These are phyloP conservation scores for Fagus crenata DNA, from an alignment of 306 rosid genomes.

Conservation along the genomic window DNA sequence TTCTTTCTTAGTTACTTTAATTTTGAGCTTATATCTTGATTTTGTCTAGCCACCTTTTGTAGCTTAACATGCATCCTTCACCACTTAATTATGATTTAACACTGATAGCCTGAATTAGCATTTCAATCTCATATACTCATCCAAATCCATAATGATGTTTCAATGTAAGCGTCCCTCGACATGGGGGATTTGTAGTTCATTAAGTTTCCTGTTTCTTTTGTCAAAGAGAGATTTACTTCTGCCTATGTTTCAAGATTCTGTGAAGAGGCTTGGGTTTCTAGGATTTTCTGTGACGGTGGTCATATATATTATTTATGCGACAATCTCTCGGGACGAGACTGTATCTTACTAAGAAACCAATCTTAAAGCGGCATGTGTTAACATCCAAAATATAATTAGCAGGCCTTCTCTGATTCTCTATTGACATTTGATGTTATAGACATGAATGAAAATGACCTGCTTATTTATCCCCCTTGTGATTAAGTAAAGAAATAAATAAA, in stretches of 20 bases:
- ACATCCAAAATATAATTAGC: not conserved
- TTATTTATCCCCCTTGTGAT: no score
- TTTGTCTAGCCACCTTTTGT: no score
- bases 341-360: conserved; percentile 1
- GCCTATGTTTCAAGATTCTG: conserved; percentile 11
- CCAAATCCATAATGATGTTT: not conserved
- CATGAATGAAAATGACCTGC: no score
- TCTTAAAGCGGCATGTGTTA: not conserved
- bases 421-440: no score
- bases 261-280: not conserved
- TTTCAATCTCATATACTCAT: no score
- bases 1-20: no score
- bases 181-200: not conserved
- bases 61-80: no score
- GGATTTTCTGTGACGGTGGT: conserved; percentile 3
- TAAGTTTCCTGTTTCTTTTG: not conserved
- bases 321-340: conserved; percentile 12
- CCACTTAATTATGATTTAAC: no score
- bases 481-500: no score
- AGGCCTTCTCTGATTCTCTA: no score
- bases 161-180: not conserved
- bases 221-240: conserved; percentile 13
- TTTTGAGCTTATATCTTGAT: no score
- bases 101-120: no score
- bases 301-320: not conserved